Evolutionary conservation across 768 basidiomycete genomes (phyloP).

Genomic region (Pleurotus ostreatus): DNA sequence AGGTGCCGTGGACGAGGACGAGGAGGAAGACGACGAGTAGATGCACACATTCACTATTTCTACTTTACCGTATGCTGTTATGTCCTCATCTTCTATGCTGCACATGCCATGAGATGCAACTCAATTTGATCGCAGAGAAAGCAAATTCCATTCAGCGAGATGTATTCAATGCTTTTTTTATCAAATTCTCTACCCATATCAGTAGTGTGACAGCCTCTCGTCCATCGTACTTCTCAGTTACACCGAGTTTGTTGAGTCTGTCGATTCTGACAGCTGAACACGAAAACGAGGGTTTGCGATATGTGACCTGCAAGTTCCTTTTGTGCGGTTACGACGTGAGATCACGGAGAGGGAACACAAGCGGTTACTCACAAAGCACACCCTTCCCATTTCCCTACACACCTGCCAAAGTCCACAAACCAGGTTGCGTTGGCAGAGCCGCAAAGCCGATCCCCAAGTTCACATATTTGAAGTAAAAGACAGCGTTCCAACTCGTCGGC

Average conservation of each 20-base stretch:
- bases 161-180: slow-evolving; percentile 31
- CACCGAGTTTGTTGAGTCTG: slow-evolving; percentile 34
- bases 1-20: slow-evolving; percentile 50
- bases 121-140: not conserved
- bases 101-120: not conserved
- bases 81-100: slow-evolving; percentile 11
- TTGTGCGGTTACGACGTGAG: not conserved
- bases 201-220: slow-evolving; percentile 34
- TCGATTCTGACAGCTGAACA: slow-evolving; percentile 58
- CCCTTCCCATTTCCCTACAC: slow-evolving; percentile 79
- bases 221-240: slow-evolving; percentile 37
- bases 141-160: not conserved
- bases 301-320: slow-evolving; percentile 65
- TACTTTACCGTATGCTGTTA: slow-evolving; percentile 12
- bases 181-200: slow-evolving; percentile 50
- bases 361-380: slow-evolving; percentile 59
- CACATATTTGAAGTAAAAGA: slow-evolving; percentile 65
- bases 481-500: slow-evolving; percentile 74
- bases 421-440: slow-evolving; percentile 61
- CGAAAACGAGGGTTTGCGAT: slow-evolving; percentile 43
- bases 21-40: slow-evolving; percentile 64
- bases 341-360: not conserved
- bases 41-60: slow-evolving; percentile 15
- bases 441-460: slow-evolving; percentile 53
- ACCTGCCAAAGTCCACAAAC: slow-evolving; percentile 73